These are phyloP conservation scores for Auricularia sp. DNA, from an alignment of 768 basidiomycete species.

Conservation along the genomic window DNA sequence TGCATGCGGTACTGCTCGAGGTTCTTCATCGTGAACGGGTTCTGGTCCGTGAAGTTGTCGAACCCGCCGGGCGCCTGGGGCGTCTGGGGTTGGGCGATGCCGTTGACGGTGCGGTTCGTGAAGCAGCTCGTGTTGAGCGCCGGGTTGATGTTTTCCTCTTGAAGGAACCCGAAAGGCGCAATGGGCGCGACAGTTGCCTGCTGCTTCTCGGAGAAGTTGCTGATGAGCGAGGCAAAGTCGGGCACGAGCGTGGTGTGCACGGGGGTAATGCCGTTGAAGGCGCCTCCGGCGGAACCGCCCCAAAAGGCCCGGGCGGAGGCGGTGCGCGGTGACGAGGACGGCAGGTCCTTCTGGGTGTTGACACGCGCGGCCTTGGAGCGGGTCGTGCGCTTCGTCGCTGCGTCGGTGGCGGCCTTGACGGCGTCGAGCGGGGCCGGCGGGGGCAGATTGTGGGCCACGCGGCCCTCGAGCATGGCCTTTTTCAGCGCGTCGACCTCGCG, in stretches of 20 bases:
- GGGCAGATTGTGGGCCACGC: slow-evolving; percentile 37
- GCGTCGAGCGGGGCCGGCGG: slow-evolving; percentile 31
- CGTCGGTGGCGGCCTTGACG: slow-evolving; percentile 26
- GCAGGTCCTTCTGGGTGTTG: slow-evolving; percentile 68
- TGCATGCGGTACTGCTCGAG: slow-evolving; percentile 86
- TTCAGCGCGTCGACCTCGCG: slow-evolving; percentile 70
- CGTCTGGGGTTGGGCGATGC: slow-evolving; percentile 1
- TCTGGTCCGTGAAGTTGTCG: slow-evolving; percentile 68
- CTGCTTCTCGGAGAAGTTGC: slow-evolving; percentile 6
- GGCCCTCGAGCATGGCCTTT: slow-evolving; percentile 59
- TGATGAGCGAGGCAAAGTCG: slow-evolving; percentile 36
- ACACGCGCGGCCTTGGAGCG: slow-evolving; percentile 36
- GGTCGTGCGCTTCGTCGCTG: slow-evolving; percentile 9
- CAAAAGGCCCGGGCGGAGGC: slow-evolving; percentile 53
- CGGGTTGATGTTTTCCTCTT: slow-evolving; percentile 81
- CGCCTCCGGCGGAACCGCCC: slow-evolving; percentile 60
- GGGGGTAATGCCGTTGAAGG: slow-evolving; percentile 52
- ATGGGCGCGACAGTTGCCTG: slow-evolving; percentile 6
- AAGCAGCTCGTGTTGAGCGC: slow-evolving; percentile 33
- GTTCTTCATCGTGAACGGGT: slow-evolving; percentile 79
- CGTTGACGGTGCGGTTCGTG: not conserved
- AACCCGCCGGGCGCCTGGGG: slow-evolving; percentile 18
- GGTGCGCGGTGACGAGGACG: slow-evolving; percentile 47
- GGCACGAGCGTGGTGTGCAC: slow-evolving; percentile 80
- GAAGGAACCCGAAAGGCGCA: slow-evolving; percentile 27